A percentile compares a stretch with the other conserved stretches of the same genome.
phyloP scores from a whole-genome alignment of 2,329 filamentous ascomycete genomes.

The Stylonectria norvegica region DNA sequence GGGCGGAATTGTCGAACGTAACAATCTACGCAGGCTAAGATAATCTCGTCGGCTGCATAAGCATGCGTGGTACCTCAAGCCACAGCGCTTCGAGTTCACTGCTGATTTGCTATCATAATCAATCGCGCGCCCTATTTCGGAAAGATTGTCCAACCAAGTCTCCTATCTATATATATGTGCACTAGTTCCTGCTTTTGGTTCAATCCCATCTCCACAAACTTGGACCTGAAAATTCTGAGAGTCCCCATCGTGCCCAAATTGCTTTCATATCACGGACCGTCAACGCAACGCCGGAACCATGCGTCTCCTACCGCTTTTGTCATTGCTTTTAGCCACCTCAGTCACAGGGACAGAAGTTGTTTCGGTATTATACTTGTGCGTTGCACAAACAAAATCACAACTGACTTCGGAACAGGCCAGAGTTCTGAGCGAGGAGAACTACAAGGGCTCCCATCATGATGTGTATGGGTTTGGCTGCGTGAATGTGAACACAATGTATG shows the following conservation, averaged over 20 bases:
- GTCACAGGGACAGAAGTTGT: neutral
- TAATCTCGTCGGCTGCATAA: too few species aligned
- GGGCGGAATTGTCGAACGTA: too few species aligned
- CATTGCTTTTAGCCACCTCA: neutral
- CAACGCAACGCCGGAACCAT: too few species aligned
- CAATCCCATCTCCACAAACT: too few species aligned
- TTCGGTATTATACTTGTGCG: neutral
- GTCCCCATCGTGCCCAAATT: neutral
- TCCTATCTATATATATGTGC: neutral
- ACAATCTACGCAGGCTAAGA: too few species aligned
- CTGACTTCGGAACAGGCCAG: neutral
- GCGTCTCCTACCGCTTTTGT: neutral
- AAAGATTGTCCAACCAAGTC: neutral
- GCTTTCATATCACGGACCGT: neutral
- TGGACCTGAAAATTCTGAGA: neutral
- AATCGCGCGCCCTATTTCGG: neutral
- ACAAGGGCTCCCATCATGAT: neutral
- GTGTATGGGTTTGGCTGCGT: neutral
- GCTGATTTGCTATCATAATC: neutral
- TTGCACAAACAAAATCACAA: neutral
- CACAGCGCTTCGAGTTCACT: neutral
- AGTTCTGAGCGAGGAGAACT: neutral
- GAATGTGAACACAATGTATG: conserved; percentile 3
- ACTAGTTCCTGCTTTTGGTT: too few species aligned
- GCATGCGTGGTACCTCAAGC: too few species aligned